phyloP scores from a whole-genome alignment of 352 stramenopile species.

The Globisporangium viniferum region DNA sequence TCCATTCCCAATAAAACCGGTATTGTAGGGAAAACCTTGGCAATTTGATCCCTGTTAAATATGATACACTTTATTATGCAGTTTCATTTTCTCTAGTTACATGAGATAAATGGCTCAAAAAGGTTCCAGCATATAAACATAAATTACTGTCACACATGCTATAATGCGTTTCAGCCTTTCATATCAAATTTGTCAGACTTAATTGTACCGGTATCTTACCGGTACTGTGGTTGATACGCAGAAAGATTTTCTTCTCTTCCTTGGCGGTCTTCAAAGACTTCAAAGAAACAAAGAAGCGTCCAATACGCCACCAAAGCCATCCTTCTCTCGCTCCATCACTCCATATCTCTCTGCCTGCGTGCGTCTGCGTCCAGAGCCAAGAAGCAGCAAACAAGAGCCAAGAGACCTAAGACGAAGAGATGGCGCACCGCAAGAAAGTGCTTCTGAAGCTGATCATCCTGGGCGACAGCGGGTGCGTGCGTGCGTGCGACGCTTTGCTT shows the following conservation, averaged over 20 bases:
- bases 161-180: no score
- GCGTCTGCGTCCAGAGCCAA: neutral
- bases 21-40: no score
- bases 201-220: neutral
- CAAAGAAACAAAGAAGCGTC: neutral
- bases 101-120: no score
- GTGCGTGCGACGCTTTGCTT: conserved; percentile 17
- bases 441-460: conserved; percentile 98
- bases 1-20: no score
- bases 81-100: no score
- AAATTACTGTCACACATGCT: no score
- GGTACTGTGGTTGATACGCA: neutral
- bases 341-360: neutral
- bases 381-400: neutral
- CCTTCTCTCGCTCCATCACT: neutral
- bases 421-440: conserved; percentile 94
- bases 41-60: no score
- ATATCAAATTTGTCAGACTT: no score
- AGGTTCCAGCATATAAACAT: no score
- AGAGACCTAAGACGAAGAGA: conserved; percentile 13
- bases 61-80: no score
- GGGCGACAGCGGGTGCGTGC: conserved; percentile 92
- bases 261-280: neutral
- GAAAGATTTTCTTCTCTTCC: neutral
- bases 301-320: neutral